Evolutionary conservation across 2,329 filamentous ascomycete species (phyloP), one percentile per base, ranked within the genome.

Genomic region (Ophiostoma populinum): DNA sequence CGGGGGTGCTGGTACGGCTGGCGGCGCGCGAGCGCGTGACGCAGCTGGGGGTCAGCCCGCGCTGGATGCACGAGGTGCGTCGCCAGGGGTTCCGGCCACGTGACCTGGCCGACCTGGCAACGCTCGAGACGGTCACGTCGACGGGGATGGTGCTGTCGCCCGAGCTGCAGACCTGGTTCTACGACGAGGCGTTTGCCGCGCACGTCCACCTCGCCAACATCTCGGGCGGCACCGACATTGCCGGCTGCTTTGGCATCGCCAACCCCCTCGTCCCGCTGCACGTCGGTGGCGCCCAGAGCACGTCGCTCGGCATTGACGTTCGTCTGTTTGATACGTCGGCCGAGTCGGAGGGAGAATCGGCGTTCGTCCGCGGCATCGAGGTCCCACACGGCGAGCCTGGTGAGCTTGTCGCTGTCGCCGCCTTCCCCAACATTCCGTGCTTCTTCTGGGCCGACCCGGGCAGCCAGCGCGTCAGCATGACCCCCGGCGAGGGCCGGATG

Each of bases 91-190:
- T 86, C 27, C 55, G 58, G 1, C 81, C 81, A 0, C 63, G 67
- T 9, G 57, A 74, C 2, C 55, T 75, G 7, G 63, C 67, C 1
- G 68, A 87, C 45, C 54, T 92, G 21, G 69, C 66, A 7, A 55
- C 52, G 6, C 58, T 92, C 18, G 57, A 59, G 19, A 52, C 61
- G 3, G 78, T 87, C 20, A 72, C 65, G 1, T 76, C 69, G 35
- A 92, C 82, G 0, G 82, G 82, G 4, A 87, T 87, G 80, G 80
- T 90, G 0, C 62, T 90, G 3, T 71, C 78, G 0, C 72, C 85
- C 32, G 68, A 76, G 25, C 59, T 82, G 22, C 87, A 85, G 48
- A 74, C 83, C 49, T 92, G 82, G 81, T 61, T 80, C 62, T 57
- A 86, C 49, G 75, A 82, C 44, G 56, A 61, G 7, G 80, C 63